Evolutionary conservation across 768 basidiomycete genomes (phyloP), one percentile per base, ranked within the genome.

Genomic region (Coprinellus aureogranulatus): DNA sequence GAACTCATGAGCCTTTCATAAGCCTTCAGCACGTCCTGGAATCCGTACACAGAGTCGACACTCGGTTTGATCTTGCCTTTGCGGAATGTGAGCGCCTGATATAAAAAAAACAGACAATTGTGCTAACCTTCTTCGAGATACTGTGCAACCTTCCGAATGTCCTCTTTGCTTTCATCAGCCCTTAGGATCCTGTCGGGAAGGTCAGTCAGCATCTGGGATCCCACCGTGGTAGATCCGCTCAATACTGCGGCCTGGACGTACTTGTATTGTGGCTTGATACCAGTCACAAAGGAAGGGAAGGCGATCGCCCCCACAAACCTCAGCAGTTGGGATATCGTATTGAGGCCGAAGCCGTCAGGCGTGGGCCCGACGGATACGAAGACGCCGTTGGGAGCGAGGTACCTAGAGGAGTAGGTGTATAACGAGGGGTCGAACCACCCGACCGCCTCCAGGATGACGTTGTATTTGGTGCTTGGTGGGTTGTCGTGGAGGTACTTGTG

Each of bases 381-480:
- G 16, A 70, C 58, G 0, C 87, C 85, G 18, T 76, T 75, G 0
- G 79, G 80, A 2, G 74, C 78, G 31, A 88, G 73, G 63, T 86
- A 90, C 3, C 73, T 68, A n/a, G 72, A 72, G 45, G 78, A 82
- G 48, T 75, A 57, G 2, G 72, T 70, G 64, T 81, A 90, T 10
- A 90, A 63, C 1, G 74, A 64, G 2, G 79, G 72, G 57, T 84
- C 79, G 2, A 71, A 63, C 11, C 76, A 63, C 0, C 81, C 88
- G 16, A 76, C 82, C 1, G 85, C 79, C 58, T 90, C 89, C 40
- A 85, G 70, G 30, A 91, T 72, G 44, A 82, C 72, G 45, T 87
- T 74, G 61, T 81, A 89, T 59, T 78, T 81, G 0, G 79, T 74
- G 0, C 75, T 64, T 1, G 81, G 83, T 0, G 80, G 76, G 51